Evolutionary conservation across 129 eudicot species (phyloP), one percentile per base, ranked within the genome.

Genomic region (Centrapalus pauciflorus): DNA sequence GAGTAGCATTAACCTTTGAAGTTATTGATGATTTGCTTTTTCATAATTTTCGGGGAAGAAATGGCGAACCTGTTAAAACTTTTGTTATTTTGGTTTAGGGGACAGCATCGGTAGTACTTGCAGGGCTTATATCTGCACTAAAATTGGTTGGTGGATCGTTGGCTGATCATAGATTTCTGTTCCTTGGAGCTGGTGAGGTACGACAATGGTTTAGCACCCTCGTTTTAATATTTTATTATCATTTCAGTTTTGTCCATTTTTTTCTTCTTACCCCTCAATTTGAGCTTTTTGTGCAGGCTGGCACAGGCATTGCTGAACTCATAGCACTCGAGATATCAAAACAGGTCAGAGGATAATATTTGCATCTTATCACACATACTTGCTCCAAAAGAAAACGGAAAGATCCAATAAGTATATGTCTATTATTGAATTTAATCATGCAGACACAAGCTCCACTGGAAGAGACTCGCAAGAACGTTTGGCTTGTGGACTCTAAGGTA

Each of bases 221-320:
- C 52, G 11, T 13, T 66, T 65, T 34, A 16, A 3, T 9, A 9
- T 48, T 10, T 19, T 45, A 49, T 41, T n/a, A 51, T 8, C 20
- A 62, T 46, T 63, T 32, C 20, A 24, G 14, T 38, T 32, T 19
- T 14, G 6, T 32, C 12, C n/a, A n/a, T n/a, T 41, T 58, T 2
- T 1, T 58, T 14, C 17, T 23, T 29, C 33, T 21, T 30, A 61
- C 55, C 24, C 30, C 26, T 49, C 51, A 11, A 30, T 37, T 34
- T 49, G 10, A 24, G 32, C 14, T 64, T 14, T 23, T 60, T 37
- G 29, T 75, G 66, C 86, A 90, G 97, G 97, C 97, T 75, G 97
- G 97, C n/a, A 90, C 97, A 9, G 97, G 97, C 30, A 90, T 90
- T 64, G 97, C 97, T 23, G 97, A 90, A 64, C 95, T 90, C 69